phyloP scores from a whole-genome alignment of 305 asterid genomes.

The Solanum hybrid region DNA sequence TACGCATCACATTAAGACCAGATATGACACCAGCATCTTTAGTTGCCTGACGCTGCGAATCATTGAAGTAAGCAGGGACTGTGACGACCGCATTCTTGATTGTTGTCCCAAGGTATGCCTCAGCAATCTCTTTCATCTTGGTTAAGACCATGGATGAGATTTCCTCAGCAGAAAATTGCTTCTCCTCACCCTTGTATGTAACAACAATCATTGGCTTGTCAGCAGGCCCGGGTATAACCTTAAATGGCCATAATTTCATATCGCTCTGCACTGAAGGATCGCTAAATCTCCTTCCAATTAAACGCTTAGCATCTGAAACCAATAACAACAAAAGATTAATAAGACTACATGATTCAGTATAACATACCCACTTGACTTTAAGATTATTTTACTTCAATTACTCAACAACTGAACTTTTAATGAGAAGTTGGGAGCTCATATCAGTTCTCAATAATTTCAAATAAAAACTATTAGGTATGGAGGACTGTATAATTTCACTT shows the following conservation, averaged over 20 bases:
- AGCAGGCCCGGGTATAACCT: constrained; percentile 11
- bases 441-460: background rate
- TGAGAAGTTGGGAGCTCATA: background rate
- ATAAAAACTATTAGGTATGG: background rate
- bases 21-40: constrained; percentile 18
- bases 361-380: background rate
- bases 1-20: constrained; percentile 17
- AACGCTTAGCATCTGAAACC: constrained; percentile 16
- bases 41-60: constrained; percentile 17
- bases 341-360: background rate
- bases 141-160: constrained; percentile 15
- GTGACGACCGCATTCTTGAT: constrained; percentile 15
- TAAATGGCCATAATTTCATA: constrained; percentile 17
- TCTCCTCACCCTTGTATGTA: constrained; percentile 15
- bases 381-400: background rate
- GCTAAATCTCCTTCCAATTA: constrained; percentile 17
- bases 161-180: constrained; percentile 17
- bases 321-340: background rate
- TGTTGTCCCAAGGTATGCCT: constrained; percentile 10
- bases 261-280: constrained; percentile 15
- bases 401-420: background rate
- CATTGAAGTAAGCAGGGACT: constrained; percentile 18
- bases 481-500: background rate
- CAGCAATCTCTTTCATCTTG: constrained; percentile 16
- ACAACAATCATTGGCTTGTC: constrained; percentile 19